Percentiles rank a stretch among this genome's conserved stretches.
phyloP scores from a whole-genome alignment of 2,329 filamentous ascomycete species.

The Botryosphaeria dothidea region DNA sequence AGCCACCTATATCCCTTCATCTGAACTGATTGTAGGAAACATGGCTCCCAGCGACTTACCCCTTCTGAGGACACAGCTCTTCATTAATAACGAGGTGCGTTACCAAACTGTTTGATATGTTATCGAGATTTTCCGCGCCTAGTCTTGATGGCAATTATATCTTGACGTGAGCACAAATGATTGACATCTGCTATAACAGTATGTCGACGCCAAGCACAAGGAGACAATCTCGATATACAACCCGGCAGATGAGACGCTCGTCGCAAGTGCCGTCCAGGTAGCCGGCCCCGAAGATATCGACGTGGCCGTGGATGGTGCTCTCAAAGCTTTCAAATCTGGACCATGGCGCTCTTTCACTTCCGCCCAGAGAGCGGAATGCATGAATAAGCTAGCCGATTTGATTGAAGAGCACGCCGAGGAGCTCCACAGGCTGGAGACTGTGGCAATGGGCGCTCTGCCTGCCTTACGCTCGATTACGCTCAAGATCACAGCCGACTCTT shows the following conservation, averaged over 20 bases:
- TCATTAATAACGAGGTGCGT: conserved; percentile 32
- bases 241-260: conserved; percentile 28
- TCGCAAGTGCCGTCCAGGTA: conserved; percentile 27
- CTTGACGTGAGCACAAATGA: too few species aligned
- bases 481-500: neutral
- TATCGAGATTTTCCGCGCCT: too few species aligned
- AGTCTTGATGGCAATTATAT: too few species aligned
- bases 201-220: conserved; percentile 27
- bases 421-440: conserved; percentile 23
- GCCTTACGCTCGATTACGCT: conserved; percentile 3
- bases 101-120: neutral
- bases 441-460: conserved; percentile 25
- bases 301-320: conserved; percentile 28
- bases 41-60: neutral
- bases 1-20: too few species aligned
- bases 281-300: conserved; percentile 29
- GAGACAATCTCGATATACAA: conserved; percentile 28
- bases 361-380: conserved; percentile 26
- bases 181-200: conserved; percentile 22
- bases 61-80: conserved; percentile 21
- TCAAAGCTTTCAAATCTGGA: conserved; percentile 25
- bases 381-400: conserved; percentile 27
- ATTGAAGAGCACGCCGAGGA: conserved; percentile 22
- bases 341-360: conserved; percentile 26
- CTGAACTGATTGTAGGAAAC: neutral